A percentile compares a stretch with the other conserved stretches of the same genome.
phyloP scores from a whole-genome alignment of 108 stramenopile genomes.

The Ochromonas danica region DNA sequence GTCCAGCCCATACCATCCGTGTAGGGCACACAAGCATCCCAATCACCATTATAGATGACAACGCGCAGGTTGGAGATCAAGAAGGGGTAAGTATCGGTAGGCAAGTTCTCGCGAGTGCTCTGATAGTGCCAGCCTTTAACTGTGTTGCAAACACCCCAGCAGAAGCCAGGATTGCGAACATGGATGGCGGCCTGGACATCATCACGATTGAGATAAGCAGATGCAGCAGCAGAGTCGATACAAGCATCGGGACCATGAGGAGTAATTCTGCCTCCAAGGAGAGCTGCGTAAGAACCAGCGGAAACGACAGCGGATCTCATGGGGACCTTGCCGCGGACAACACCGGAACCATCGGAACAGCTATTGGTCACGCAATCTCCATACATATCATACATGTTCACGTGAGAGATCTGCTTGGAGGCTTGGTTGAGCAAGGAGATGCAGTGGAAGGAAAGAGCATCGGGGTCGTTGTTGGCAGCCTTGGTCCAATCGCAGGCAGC shows the following conservation, averaged over 20 bases:
- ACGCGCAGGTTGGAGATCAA: slow-evolving; percentile 44
- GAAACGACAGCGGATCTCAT: neutral
- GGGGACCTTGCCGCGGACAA: slow-evolving; percentile 10
- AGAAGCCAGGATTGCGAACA: slow-evolving; percentile 28
- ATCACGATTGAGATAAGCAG: slow-evolving; percentile 36
- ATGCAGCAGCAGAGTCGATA: slow-evolving; percentile 40
- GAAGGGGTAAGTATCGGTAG: slow-evolving; percentile 47
- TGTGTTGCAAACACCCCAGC: slow-evolving; percentile 39
- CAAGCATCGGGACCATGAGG: slow-evolving; percentile 49
- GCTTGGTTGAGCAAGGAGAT: slow-evolving; percentile 26
- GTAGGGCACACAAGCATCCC: slow-evolving; percentile 53
- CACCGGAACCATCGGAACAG: too few relatives aligned
- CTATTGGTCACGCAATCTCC: too few relatives aligned
- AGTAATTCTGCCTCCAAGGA: slow-evolving; percentile 6
- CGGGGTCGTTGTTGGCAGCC: slow-evolving; percentile 1
- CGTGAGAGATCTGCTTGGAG: slow-evolving; percentile 37
- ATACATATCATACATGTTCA: slow-evolving; percentile 49
- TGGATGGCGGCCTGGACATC: slow-evolving; percentile 48
- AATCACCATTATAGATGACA: slow-evolving; percentile 55
- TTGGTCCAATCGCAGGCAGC: slow-evolving; percentile 29
- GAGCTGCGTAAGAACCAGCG: too few relatives aligned
- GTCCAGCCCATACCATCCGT: slow-evolving; percentile 50
- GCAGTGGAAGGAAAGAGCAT: slow-evolving; percentile 32
- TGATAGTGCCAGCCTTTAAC: slow-evolving; percentile 32
- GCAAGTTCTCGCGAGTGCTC: slow-evolving; percentile 50